phyloP scores from a whole-genome alignment of 2,329 filamentous ascomycete species.

The Pseudogymnoascus sp. region DNA sequence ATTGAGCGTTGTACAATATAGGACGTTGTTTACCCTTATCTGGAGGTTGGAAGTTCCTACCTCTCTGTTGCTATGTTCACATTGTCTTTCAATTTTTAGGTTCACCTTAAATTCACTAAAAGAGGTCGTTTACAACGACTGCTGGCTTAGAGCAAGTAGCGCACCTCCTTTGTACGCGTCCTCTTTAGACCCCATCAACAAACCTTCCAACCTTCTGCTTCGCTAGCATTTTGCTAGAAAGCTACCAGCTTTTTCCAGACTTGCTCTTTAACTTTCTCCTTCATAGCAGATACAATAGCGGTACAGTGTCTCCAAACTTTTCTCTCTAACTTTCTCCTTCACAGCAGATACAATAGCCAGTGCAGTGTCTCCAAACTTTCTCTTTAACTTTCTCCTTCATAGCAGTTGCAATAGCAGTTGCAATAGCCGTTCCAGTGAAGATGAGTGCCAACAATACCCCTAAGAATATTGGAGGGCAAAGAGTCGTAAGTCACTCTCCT shows the following conservation, averaged over 20 bases:
- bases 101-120: background rate
- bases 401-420: background rate
- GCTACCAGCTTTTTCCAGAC: background rate
- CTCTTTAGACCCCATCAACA: background rate
- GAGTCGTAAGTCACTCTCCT: background rate
- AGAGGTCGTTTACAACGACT: background rate
- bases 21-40: background rate
- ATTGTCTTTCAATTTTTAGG: background rate
- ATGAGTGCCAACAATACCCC: background rate
- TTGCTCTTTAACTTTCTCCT: background rate
- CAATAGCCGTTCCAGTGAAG: background rate
- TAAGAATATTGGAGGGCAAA: background rate
- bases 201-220: background rate
- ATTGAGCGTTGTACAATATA: background rate
- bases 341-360: background rate
- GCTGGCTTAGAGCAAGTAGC: background rate
- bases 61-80: background rate
- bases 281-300: background rate
- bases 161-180: background rate
- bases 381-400: background rate
- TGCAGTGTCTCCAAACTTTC: background rate
- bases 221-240: background rate
- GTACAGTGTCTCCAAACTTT: background rate
- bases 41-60: background rate
- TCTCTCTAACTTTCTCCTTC: background rate